Evolutionary conservation across 2,329 filamentous ascomycete genomes (phyloP).

Genomic region (Pseudomassariella vexata): DNA sequence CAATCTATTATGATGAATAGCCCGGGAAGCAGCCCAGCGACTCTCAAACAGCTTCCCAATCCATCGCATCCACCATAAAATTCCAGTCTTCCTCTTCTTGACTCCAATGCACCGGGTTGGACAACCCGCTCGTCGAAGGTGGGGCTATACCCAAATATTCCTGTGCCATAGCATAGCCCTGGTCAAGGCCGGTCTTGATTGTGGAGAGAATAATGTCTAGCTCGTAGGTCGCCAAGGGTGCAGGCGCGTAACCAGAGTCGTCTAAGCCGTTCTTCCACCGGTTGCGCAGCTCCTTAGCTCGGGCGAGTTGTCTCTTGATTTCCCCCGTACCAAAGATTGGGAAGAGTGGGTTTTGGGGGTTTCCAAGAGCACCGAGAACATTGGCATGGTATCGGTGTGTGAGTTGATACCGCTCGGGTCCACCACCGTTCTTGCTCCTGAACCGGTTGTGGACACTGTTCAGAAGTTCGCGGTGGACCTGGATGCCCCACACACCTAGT

Average conservation of each 20-base stretch:
- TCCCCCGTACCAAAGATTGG: constrained; percentile 47
- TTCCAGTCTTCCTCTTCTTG: constrained; percentile 42
- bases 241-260: constrained; percentile 11
- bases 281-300: constrained; percentile 66
- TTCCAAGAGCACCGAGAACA: constrained; percentile 56
- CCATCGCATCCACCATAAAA: constrained; percentile 56
- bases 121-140: constrained; percentile 7
- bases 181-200: constrained; percentile 54
- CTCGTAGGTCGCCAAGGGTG: constrained; percentile 53
- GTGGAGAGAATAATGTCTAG: constrained; percentile 52
- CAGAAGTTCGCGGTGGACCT: constrained; percentile 29
- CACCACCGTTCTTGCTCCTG: constrained; percentile 17
- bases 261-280: constrained; percentile 55
- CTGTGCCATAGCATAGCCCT: constrained; percentile 47
- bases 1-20: too few relatives aligned
- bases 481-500: constrained; percentile 57
- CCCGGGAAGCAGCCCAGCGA: too few relatives aligned
- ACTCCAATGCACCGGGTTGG: constrained; percentile 13
- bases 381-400: constrained; percentile 63
- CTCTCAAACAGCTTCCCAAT: constrained; percentile 41
- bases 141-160: constrained; percentile 17
- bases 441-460: constrained; percentile 6
- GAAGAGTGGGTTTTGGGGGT: constrained; percentile 51
- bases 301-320: constrained; percentile 51
- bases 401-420: constrained; percentile 1